A percentile compares a stretch with the other conserved stretches of the same genome.
These are phyloP conservation scores for Cymbopogon flexuosus DNA, from an alignment of 202 grass and related monocot species.

Conservation along the genomic window DNA sequence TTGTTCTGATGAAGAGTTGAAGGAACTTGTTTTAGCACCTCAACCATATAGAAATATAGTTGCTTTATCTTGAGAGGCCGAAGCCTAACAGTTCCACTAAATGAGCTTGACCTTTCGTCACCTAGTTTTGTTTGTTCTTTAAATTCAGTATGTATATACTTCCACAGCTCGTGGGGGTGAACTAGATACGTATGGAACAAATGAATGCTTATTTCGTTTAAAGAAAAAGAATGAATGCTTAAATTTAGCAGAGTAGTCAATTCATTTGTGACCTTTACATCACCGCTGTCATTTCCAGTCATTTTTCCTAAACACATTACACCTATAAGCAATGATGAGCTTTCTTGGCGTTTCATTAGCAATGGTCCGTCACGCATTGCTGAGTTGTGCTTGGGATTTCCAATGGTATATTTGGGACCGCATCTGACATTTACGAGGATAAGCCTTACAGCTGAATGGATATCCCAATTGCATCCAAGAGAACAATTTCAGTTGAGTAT, in stretches of 20 bases:
- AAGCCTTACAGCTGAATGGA: background rate
- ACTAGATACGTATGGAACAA: background rate
- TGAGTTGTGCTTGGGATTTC: background rate
- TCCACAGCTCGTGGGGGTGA: slow-evolving; percentile 12
- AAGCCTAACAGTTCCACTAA: background rate
- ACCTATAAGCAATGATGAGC: no score
- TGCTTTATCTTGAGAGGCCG: background rate
- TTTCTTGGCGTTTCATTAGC: no score
- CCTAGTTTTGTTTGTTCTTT: background rate
- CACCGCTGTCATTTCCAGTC: no score
- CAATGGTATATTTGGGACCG: background rate
- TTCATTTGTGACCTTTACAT: background rate
- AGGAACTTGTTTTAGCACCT: background rate
- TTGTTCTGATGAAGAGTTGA: background rate
- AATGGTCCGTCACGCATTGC: no score
- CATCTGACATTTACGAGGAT: background rate
- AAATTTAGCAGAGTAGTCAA: background rate
- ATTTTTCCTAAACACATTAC: no score
- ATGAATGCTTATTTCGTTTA: background rate
- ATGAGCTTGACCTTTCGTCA: background rate
- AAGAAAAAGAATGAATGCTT: background rate
- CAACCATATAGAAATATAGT: background rate
- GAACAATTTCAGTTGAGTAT: background rate
- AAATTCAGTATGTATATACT: background rate
- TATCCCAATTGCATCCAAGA: background rate